Percentiles rank a stretch among this genome's conserved stretches.
phyloP scores from a whole-genome alignment of 2,329 filamentous ascomycete species.

The Monilinia fructigena region DNA sequence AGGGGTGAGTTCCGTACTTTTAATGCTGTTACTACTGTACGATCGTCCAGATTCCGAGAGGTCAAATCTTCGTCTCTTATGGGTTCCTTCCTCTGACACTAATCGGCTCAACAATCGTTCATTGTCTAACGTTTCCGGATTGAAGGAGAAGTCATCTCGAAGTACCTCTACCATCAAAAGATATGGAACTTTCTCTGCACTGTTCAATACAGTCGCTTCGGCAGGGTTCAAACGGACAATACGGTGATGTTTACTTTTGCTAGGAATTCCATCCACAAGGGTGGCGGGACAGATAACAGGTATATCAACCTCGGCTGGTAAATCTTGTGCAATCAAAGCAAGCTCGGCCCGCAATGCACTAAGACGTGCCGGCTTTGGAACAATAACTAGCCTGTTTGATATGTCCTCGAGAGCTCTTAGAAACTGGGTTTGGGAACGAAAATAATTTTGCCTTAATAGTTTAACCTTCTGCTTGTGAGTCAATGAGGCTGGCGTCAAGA shows the following conservation, averaged over 20 bases:
- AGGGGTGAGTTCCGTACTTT: slow-evolving; percentile 40
- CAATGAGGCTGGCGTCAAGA: slow-evolving; percentile 60
- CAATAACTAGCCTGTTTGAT: slow-evolving; percentile 77
- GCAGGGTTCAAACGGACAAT: slow-evolving; percentile 82
- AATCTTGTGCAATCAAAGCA: slow-evolving; percentile 74
- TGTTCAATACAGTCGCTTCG: slow-evolving; percentile 81
- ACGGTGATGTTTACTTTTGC: slow-evolving; percentile 74
- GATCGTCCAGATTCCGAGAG: slow-evolving; percentile 63
- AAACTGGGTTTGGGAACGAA: slow-evolving; percentile 77
- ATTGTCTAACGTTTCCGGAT: slow-evolving; percentile 72
- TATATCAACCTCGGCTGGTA: slow-evolving; percentile 81
- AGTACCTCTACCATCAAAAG: slow-evolving; percentile 81
- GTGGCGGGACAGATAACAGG: slow-evolving; percentile 77
- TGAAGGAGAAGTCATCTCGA: slow-evolving; percentile 78
- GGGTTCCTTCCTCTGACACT: slow-evolving; percentile 55
- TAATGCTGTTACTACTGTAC: slow-evolving; percentile 42
- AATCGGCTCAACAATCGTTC: slow-evolving; percentile 60
- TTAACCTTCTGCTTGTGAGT: slow-evolving; percentile 66
- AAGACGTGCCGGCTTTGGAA: slow-evolving; percentile 77
- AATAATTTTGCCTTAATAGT: slow-evolving; percentile 76
- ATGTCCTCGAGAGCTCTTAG: slow-evolving; percentile 78
- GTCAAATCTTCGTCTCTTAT: slow-evolving; percentile 62
- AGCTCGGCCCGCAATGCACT: slow-evolving; percentile 80
- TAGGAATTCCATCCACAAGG: slow-evolving; percentile 68
- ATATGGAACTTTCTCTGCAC: slow-evolving; percentile 82